Base-by-base conservation (phyloP, 139 green algal genomes). In the Bryopsis sp. region DNA sequence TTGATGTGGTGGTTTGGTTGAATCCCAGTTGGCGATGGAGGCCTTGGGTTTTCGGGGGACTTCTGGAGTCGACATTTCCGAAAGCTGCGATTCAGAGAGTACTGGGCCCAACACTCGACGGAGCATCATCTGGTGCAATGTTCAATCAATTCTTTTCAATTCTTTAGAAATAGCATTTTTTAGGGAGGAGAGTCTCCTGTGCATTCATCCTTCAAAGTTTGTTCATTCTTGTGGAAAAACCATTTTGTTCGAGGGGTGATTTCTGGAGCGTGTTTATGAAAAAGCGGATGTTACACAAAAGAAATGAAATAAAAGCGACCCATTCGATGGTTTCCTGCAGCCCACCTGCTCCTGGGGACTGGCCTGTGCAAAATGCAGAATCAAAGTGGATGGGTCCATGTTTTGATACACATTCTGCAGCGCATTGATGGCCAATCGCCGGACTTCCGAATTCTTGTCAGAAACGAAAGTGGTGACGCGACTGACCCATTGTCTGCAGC, bases 311-410 rank as follows among this genome's bases (percentile, higher is more conserved):
- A 39, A n/a, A 36, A 26, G 50, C 31, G 50, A 26, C 31, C 19
- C 43, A 50, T 50, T n/a, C n/a, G n/a, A n/a, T n/a, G n/a, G n/a
- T n/a, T n/a, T n/a, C n/a, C n/a, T n/a, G n/a, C n/a, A n/a, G n/a
- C 50, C 31, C 5, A 61, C 58, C 8, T 43, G 58, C n/a, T 65
- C 58, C 43, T 65, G 29, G 28, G 58, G 58, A 39, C 43, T 33
- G 11, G 58, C 58, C 43, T 39, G 26, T 35, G 4, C 26, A 33
- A 65, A 33, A 39, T 39, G 28, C 19, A 24, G 6, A 39, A 26
- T 15, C 15, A 65, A 26, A 5, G n/a, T 5, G 28, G 22, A 6
- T 11, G 8, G 28, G 4, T 31, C 7, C 24, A 39, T 6, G 11
- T 7, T 32, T 46, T 39, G 4, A 39, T 47, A 24, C 8, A 39